Conservation (phyloP, 192 early-diverging fungal species). For the Coemansia sp. region DNA sequence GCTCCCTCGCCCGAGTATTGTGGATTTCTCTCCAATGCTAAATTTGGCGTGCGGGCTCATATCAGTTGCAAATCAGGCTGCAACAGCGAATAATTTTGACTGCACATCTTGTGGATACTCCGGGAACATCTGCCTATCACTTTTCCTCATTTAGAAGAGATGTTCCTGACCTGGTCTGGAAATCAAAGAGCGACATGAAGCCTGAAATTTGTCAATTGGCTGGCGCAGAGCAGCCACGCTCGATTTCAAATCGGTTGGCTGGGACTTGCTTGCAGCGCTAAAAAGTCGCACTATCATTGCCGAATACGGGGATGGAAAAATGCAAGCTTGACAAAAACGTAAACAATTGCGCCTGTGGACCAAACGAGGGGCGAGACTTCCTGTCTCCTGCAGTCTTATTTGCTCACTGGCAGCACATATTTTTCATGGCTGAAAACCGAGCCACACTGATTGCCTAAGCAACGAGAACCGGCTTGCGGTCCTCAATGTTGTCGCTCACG, state of each 20-base stretch:
- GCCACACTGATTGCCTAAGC: no score
- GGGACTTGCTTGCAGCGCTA: not conserved
- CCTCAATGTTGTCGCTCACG: no score
- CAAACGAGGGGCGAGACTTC: no score
- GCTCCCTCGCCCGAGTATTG: not conserved
- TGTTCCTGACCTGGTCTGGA: not conserved
- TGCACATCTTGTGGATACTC: not conserved
- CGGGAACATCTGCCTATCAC: not conserved
- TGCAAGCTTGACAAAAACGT: not conserved
- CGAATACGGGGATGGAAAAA: not conserved
- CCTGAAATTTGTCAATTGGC: not conserved
- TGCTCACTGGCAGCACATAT: no score
- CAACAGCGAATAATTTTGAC: not conserved
- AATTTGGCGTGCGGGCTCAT: not conserved
- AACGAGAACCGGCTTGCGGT: no score
- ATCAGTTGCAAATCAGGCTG: not conserved
- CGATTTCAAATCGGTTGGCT: conserved; percentile 10
- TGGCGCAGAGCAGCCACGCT: not conserved
- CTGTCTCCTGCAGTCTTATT: no score
- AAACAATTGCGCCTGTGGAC: not conserved
- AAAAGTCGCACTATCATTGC: not conserved
- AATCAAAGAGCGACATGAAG: not conserved
- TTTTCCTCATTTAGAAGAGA: not conserved
- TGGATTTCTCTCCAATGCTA: not conserved
- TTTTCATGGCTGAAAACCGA: no score